Evolutionary conservation across 164 flowering plant genomes (phyloP).

Genomic region (Platanus orientalis): DNA sequence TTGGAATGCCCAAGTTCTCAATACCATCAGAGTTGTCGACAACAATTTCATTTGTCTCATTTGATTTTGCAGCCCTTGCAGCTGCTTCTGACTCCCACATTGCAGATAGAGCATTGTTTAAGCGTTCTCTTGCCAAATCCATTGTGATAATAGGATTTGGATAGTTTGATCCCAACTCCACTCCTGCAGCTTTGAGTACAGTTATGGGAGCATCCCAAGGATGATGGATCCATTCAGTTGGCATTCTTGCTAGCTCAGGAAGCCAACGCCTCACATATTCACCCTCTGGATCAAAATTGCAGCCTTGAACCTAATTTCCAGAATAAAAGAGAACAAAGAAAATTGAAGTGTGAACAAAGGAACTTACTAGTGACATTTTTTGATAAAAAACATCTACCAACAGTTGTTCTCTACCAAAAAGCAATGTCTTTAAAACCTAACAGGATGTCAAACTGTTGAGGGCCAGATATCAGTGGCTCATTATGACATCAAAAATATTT

Average conservation of each 20-base stretch:
- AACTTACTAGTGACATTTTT: neutral
- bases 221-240: conserved; percentile 97
- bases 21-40: conserved; percentile 40
- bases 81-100: conserved; percentile 69
- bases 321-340: neutral
- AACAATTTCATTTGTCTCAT: conserved; percentile 59
- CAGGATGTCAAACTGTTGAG: too few species aligned
- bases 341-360: neutral
- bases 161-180: conserved; percentile 82
- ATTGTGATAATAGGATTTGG: conserved; percentile 79
- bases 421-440: neutral
- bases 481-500: too few species aligned
- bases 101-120: conserved; percentile 49
- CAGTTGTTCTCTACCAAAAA: neutral
- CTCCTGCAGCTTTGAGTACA: conserved; percentile 77
- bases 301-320: conserved; percentile 69
- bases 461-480: too few species aligned
- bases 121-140: conserved; percentile 56
- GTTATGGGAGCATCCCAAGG: conserved; percentile 86
- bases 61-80: conserved; percentile 28
- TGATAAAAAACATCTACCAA: neutral
- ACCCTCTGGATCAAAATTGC: conserved; percentile 79
- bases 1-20: conserved; percentile 25
- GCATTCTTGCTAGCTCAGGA: conserved; percentile 93
- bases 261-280: conserved; percentile 93